Conservation (phyloP, 768 basidiomycete genomes). For the Omphalotus guepiniiformis region DNA sequence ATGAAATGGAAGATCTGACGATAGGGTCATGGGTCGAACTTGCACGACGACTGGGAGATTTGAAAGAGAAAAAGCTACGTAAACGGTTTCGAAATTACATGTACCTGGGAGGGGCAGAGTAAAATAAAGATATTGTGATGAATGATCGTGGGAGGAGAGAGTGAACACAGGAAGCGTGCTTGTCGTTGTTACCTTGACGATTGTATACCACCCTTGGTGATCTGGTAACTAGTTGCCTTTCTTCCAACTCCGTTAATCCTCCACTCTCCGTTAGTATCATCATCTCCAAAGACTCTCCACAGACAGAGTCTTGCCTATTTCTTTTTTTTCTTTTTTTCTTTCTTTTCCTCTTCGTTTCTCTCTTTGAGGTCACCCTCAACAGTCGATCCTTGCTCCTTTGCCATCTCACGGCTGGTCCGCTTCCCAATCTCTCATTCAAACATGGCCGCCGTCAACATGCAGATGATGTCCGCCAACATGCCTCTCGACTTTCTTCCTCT, state of each 20-base stretch:
- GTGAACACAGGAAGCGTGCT: too few relatives aligned
- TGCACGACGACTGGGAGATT: constrained; percentile 55
- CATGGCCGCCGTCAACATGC: constrained; percentile 75
- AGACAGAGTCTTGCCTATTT: constrained; percentile 8
- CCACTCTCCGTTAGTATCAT: too few relatives aligned
- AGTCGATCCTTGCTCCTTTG: constrained; percentile 21
- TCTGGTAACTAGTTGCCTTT: constrained; percentile 7
- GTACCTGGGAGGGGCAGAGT: constrained; percentile 53
- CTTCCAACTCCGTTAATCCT: too few relatives aligned
- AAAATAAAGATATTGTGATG: too few relatives aligned
- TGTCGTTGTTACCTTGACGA: constrained; percentile 44
- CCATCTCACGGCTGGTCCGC: constrained; percentile 59
- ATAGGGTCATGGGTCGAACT: constrained; percentile 69
- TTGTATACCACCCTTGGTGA: constrained; percentile 23
- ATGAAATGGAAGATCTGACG: constrained; percentile 72
- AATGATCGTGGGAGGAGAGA: too few relatives aligned
- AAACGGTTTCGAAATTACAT: constrained; percentile 67
- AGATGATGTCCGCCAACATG: constrained; percentile 62
- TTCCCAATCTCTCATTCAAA: constrained; percentile 23
- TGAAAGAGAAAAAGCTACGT: constrained; percentile 50
- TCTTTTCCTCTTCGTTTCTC: constrained; percentile 22
- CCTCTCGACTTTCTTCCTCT: constrained; percentile 70
- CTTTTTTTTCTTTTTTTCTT: constrained; percentile 8
- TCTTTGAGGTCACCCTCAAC: constrained; percentile 17
- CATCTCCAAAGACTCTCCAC: too few relatives aligned